Percentiles rank a stretch among this genome's conserved stretches.
phyloP scores from a whole-genome alignment of 2,329 filamentous ascomycete species.

The Coniochaeta prunicola region DNA sequence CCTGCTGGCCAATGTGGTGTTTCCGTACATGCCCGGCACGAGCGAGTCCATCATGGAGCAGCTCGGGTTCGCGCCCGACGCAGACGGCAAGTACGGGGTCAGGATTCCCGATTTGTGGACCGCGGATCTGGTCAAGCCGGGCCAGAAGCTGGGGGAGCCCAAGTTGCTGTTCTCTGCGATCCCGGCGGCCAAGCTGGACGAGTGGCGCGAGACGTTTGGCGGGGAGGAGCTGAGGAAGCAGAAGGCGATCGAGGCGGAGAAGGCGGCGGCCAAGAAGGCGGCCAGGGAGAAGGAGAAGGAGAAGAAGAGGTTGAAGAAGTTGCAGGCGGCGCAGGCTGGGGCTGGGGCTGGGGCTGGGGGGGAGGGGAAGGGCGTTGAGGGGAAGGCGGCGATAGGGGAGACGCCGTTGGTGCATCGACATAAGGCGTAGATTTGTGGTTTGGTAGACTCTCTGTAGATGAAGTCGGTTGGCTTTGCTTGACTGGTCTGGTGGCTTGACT shows the following conservation, averaged over 20 bases:
- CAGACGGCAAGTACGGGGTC: slow-evolving; percentile 30
- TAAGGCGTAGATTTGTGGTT: background rate
- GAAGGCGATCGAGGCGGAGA: slow-evolving; percentile 49
- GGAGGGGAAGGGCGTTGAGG: slow-evolving; percentile 22
- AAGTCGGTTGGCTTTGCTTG: background rate
- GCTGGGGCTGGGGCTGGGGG: background rate
- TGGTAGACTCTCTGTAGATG: background rate
- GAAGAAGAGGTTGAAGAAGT: slow-evolving; percentile 35
- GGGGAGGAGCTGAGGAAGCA: slow-evolving; percentile 60
- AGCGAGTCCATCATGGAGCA: slow-evolving; percentile 69
- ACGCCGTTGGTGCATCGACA: background rate
- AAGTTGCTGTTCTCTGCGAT: slow-evolving; percentile 77
- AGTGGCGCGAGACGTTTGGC: slow-evolving; percentile 75
- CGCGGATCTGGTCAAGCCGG: slow-evolving; percentile 54
- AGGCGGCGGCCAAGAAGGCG: slow-evolving; percentile 43
- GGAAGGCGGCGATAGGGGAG: slow-evolving; percentile 21
- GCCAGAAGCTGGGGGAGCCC: slow-evolving; percentile 75
- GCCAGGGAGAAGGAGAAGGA: slow-evolving; percentile 44
- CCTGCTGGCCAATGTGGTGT: slow-evolving; percentile 69
- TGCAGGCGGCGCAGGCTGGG: slow-evolving; percentile 10
- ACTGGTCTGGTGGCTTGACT: too few species aligned
- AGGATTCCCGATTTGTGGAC: slow-evolving; percentile 61
- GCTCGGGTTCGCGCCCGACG: slow-evolving; percentile 44
- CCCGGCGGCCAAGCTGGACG: slow-evolving; percentile 70
- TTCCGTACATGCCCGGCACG: slow-evolving; percentile 81